A percentile compares a stretch with the other conserved stretches of the same genome.
These are phyloP conservation scores for Trichoderma simmonsii DNA, from an alignment of 2,329 filamentous ascomycete genomes.

Conservation along the genomic window DNA sequence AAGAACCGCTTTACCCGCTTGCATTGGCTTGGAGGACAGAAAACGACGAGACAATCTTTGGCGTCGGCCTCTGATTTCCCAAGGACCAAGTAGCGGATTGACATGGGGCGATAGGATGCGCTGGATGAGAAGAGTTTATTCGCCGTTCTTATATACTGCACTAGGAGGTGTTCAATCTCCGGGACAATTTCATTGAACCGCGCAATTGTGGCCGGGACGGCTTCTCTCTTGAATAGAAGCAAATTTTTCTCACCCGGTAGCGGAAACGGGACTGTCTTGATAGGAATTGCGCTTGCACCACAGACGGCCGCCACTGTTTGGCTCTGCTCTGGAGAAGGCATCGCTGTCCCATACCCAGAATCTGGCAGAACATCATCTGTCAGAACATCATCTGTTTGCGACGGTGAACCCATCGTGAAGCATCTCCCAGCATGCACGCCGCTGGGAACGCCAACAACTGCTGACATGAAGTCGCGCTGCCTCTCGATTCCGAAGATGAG, in stretches of 20 bases:
- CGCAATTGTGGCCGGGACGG: neutral
- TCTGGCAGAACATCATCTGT: neutral
- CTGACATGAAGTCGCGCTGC: neutral
- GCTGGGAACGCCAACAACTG: neutral
- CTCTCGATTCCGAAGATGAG: neutral
- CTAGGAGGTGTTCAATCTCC: neutral
- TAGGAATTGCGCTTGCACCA: neutral
- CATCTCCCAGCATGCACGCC: neutral
- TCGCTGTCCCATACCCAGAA: neutral
- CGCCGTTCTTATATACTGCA: neutral
- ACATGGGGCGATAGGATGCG: neutral
- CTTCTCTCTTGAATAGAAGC: neutral
- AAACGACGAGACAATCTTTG: no score
- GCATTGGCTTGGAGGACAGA: no score
- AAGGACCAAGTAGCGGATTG: neutral
- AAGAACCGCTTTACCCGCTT: no score
- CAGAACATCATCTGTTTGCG: neutral
- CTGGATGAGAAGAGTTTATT: neutral
- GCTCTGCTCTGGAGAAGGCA: neutral
- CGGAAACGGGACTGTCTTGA: neutral
- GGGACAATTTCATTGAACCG: neutral
- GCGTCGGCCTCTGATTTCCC: neutral
- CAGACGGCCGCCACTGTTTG: neutral
- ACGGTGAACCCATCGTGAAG: neutral
- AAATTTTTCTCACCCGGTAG: neutral